These are phyloP conservation scores for Aspergillus sp. DNA, from an alignment of 2,329 filamentous ascomycete genomes.

Conservation along the genomic window DNA sequence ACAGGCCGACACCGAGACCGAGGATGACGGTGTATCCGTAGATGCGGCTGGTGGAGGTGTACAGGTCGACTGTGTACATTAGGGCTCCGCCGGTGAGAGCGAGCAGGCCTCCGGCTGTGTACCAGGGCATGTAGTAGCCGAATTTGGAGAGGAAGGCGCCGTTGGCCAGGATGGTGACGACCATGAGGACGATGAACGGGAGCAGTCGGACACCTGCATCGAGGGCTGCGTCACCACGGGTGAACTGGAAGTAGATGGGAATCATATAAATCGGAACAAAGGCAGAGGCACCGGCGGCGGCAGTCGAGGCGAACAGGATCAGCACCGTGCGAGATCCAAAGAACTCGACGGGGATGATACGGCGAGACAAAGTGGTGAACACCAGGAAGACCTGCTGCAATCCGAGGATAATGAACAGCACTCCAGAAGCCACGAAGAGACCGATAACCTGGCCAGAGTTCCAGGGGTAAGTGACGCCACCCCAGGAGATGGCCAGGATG, in stretches of 20 bases:
- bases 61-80: slow-evolving; percentile 20
- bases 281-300: slow-evolving; percentile 35
- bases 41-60: slow-evolving; percentile 18
- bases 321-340: slow-evolving; percentile 38
- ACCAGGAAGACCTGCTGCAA: slow-evolving; percentile 38
- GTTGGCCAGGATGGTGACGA: slow-evolving; percentile 20
- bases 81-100: slow-evolving; percentile 23
- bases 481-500: slow-evolving; percentile 54
- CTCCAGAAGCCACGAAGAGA: slow-evolving; percentile 46
- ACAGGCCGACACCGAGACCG: slow-evolving; percentile 23
- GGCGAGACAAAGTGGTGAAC: slow-evolving; percentile 43
- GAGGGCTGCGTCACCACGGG: slow-evolving; percentile 39
- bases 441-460: slow-evolving; percentile 8
- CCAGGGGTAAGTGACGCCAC: slow-evolving; percentile 53
- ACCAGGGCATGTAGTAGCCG: slow-evolving; percentile 22
- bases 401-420: slow-evolving; percentile 45
- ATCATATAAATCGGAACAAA: slow-evolving; percentile 52
- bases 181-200: slow-evolving; percentile 24
- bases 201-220: slow-evolving; percentile 28
- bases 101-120: slow-evolving; percentile 21
- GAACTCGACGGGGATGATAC: slow-evolving; percentile 53
- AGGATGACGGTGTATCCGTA: slow-evolving; percentile 30
- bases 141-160: slow-evolving; percentile 19
- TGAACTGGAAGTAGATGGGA: slow-evolving; percentile 56
- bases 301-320: slow-evolving; percentile 45